Base-by-base conservation (phyloP, 257 asterid species). In the Solanum phureja region DNA sequence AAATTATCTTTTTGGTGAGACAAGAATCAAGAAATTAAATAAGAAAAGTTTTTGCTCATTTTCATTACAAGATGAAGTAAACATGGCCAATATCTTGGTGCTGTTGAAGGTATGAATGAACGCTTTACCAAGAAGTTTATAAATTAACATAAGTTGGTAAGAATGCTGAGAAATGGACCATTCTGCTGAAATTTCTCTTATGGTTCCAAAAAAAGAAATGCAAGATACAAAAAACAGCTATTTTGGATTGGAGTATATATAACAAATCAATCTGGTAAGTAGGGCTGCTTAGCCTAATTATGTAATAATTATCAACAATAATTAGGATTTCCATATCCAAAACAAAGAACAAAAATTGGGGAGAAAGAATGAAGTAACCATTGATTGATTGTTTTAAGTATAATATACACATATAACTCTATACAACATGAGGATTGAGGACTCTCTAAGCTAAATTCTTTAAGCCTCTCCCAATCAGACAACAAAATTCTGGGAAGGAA, bases 371-470 rank as follows among this genome's bases (percentile, higher is more conserved):
- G 18, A 49, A 81, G 42, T 81, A 18, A 44, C 42, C 85, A 82
- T 82, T 49, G 85, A 82, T 82, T 82, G 85, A 82, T 81, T 46
- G 85, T 29, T 60, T 0, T 0, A 29, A 81, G 85, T 82, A 82
- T 2, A 82, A 46, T 46, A 82, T 82, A 46, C 68, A 82, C 69
- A 82, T 82, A 29, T 44, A 79, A 3, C 68, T 49, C 85, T 82
- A 49, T 82, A 82, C 85, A 82, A 82, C 69, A 82, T 46, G 44
- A 82, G 85, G 85, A 82, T 29, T 82, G 85, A 82, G 69, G 85
- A 82, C 69, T 29, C 69, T 27, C 85, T 82, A 29, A 49, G 42
- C 85, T 49, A 82, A 79, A 49, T 82, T 27, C 68, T 82, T 27
- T 82, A 49, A 29, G 40, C 44, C 85, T 24, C 85, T 24, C 40